These are phyloP conservation scores for Penicillium salamii DNA, from an alignment of 495 filamentous ascomycete species.

Conservation along the genomic window DNA sequence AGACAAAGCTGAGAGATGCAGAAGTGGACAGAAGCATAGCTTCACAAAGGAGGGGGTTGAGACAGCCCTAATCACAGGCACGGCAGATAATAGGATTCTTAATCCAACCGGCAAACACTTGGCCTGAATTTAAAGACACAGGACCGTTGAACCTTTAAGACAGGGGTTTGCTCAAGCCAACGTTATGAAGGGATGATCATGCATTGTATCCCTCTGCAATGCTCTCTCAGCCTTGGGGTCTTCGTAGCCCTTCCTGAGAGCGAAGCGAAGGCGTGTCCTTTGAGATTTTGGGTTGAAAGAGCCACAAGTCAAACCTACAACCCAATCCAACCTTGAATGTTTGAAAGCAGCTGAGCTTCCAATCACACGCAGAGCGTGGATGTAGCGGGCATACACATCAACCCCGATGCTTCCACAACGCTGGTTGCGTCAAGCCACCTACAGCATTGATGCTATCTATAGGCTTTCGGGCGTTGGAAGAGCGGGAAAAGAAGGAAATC, in stretches of 20 bases:
- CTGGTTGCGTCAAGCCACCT: constrained; percentile 9
- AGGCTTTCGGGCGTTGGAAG: neutral
- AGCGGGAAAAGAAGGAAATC: neutral
- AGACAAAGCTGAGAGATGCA: neutral
- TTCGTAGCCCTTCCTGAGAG: no score
- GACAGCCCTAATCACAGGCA: constrained; percentile 2
- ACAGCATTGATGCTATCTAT: neutral
- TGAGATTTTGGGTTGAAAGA: constrained; percentile 4
- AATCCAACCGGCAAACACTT: neutral
- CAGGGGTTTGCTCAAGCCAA: constrained; percentile 3
- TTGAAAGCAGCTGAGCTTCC: constrained; percentile 8
- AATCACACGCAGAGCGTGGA: constrained; percentile 8
- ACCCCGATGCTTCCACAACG: constrained; percentile 3
- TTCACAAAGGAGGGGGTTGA: constrained; percentile 1
- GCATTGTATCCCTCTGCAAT: neutral
- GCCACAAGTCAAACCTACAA: neutral
- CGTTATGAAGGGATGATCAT: constrained; percentile 3
- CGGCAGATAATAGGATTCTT: constrained; percentile 8
- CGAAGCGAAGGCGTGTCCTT: neutral
- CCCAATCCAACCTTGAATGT: neutral
- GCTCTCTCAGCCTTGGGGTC: no score
- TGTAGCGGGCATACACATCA: constrained; percentile 2
- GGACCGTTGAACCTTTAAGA: constrained; percentile 1
- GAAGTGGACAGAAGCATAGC: neutral
- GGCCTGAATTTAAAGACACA: constrained; percentile 4